phyloP scores from a whole-genome alignment of 106 monocot genomes.

The Xerophyta viscosa region DNA sequence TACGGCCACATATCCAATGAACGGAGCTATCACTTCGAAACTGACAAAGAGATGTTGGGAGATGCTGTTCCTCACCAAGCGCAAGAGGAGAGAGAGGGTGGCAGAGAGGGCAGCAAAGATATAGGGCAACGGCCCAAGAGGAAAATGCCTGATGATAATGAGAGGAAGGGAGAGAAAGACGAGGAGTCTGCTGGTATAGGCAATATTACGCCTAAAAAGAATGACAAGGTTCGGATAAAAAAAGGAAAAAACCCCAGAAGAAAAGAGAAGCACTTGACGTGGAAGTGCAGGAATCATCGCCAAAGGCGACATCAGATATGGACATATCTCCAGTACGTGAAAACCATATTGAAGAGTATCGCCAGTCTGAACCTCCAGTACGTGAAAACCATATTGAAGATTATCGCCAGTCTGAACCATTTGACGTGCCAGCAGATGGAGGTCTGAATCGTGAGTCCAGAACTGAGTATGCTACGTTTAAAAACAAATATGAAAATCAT shows the following conservation, averaged over 20 bases:
- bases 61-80: not conserved
- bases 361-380: not conserved
- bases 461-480: too few species aligned
- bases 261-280: not conserved
- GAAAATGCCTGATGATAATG: not conserved
- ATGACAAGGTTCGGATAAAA: slow-evolving; percentile 5
- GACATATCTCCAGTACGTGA: slow-evolving; percentile 36
- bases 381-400: not conserved
- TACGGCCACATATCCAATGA: slow-evolving; percentile 26
- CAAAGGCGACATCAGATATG: slow-evolving; percentile 70
- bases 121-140: not conserved
- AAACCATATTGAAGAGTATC: not conserved
- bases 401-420: not conserved
- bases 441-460: not conserved
- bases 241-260: slow-evolving; percentile 15
- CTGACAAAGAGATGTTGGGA: not conserved
- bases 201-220: slow-evolving; percentile 9
- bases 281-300: slow-evolving; percentile 1
- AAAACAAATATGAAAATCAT: too few species aligned
- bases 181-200: not conserved
- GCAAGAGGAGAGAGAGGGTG: not conserved
- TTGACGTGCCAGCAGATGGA: slow-evolving; percentile 8
- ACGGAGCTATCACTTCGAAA: not conserved
- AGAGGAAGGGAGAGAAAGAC: not conserved
- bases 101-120: slow-evolving; percentile 1